Conservation (phyloP, 306 rosid species). For the Pachyrhizus erosus region DNA sequence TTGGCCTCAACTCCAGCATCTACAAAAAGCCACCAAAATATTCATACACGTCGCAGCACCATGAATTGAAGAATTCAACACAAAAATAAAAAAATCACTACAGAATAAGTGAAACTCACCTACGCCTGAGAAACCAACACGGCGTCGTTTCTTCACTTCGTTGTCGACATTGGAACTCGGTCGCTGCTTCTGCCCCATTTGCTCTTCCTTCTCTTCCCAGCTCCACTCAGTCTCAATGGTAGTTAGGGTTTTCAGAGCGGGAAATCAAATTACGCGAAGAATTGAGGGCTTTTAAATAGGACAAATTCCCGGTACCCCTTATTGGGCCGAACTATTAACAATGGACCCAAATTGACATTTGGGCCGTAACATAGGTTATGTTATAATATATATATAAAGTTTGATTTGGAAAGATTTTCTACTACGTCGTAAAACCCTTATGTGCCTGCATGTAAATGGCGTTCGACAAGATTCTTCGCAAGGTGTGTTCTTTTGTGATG, state of each 20-base stretch:
- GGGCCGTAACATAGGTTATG: background rate
- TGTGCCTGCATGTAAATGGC: too few species aligned
- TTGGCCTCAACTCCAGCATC: slow-evolving; percentile 85
- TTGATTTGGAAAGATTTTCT: too few species aligned
- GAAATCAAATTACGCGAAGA: slow-evolving; percentile 49
- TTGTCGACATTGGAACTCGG: slow-evolving; percentile 44
- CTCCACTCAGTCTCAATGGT: background rate
- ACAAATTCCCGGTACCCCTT: background rate
- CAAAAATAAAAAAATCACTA: background rate
- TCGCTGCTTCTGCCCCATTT: slow-evolving; percentile 74
- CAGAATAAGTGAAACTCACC: slow-evolving; percentile 8
- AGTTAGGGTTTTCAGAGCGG: slow-evolving; percentile 89
- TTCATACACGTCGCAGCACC: background rate
- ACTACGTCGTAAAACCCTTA: too few species aligned
- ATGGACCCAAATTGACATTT: background rate
- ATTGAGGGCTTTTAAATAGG: slow-evolving; percentile 33
- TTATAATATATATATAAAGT: too few species aligned
- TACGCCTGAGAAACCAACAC: slow-evolving; percentile 66
- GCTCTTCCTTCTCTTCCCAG: background rate
- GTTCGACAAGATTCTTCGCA: too few species aligned
- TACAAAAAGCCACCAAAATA: slow-evolving; percentile 4
- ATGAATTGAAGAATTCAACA: background rate
- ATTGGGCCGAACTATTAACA: background rate
- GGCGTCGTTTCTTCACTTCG: slow-evolving; percentile 73
- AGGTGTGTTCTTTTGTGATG: too few species aligned